Evolutionary conservation across 148 eudicot species (phyloP), one percentile per base, ranked within the genome.

Genomic region (Cornus florida): DNA sequence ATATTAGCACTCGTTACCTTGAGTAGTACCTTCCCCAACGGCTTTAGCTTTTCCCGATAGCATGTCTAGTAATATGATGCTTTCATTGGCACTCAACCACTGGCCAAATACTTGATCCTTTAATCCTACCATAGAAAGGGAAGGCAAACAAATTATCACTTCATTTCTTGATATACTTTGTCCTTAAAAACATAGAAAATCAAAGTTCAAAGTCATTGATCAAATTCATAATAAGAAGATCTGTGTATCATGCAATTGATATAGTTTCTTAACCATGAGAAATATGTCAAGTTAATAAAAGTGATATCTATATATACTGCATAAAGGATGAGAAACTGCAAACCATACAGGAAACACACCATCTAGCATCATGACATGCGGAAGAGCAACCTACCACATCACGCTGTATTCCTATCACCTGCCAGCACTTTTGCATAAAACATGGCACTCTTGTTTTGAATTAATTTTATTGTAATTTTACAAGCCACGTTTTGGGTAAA

Each of bases 41-140:
- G 94, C 97, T 82, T 88, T 85, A 69, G 97, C 96, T 84, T 88
- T 85, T 76, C 98, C 98, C 19, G 98, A 86, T 50, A 77, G 70
- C 39, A 76, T 83, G 72, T 94, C 92, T 62, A 94, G 82, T 68
- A 78, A 81, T 38, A 94, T 48, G 67, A 92, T 83, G 82, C 92
- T 92, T 80, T 77, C 85, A 82, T 94, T 84, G 74, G 81, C 79
- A 89, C 93, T 92, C 8, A 74, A 82, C 98, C 98, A 94, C 46
- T 62, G 86, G 48, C 98, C 98, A 74, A 79, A 65, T 73, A 66
- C 86, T 83, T 79, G 85, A 77, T 85, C 88, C 78, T 73, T 72
- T 56, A 86, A 53, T 67, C 90, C 94, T 91, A 66, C 31, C 67
- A 84, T 23, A 77, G 33, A 72, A 82, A 50, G 4, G 48, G 48